Base-by-base conservation (phyloP, 345 rosid species). In the Citropsis articulata region DNA sequence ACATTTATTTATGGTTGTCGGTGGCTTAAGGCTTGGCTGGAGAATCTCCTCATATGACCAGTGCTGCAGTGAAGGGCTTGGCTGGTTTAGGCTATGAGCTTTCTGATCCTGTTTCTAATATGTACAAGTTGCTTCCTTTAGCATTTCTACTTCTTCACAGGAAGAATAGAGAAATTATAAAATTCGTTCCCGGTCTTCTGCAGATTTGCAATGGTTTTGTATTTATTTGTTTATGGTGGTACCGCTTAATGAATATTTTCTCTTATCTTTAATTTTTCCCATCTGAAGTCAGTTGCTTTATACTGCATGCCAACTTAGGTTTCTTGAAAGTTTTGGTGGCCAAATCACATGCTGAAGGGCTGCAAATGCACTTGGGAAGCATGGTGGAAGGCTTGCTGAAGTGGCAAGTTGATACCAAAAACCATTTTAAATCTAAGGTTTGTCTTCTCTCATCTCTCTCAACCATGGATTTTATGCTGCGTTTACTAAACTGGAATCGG, bases 21-120 rank as follows among this genome's bases (percentile, higher is more conserved):
- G 92, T 94, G 64, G 99, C 98, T 84, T 94, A 94, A 83, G 93
- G 98, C 66, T 75, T 96, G 87, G 98, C 97, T 50, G 94, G 95
- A 78, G 95, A 94, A 83, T 88, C 89, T 84, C 98, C 99, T 73
- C 95, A 94, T 82, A 89, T 94, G 97, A 90, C 94, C 79, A 94
- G 97, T 88, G 98, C 98, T 79, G 98, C 98, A 24, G 89, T 90
- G 69, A 96, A 90, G 88, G 99, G 97, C 79, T 82, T 96, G 77
- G 97, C 99, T 81, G 94, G 98, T 73, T 83, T 92, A 85, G 91
- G 95, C 38, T 92, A 96, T 75, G 98, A 96, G 86, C 94, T 96
- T 65, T 88, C 98, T 24, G 99, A 94, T 74, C 97, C 94, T 77
- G 81, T 96, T 79, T 84, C 97, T 79, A 86, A 84, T 75, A 94